Base-by-base conservation (phyloP, 768 basidiomycete genomes). In the Serendipita sp. region DNA sequence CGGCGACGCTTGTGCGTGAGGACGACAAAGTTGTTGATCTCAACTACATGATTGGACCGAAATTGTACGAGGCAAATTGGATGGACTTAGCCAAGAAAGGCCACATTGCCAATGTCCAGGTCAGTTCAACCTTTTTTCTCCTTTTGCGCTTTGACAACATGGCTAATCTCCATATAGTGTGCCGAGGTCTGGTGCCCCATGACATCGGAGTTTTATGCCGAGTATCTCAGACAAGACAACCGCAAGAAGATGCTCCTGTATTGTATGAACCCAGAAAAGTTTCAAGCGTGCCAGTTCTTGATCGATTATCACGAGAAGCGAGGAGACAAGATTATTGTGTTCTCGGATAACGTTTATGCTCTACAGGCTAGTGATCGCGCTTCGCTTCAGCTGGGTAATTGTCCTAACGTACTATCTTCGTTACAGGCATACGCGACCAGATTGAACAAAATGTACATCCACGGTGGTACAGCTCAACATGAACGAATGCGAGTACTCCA, bases 131-230 rank as follows among this genome's bases (percentile, higher is more conserved):
- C 14, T 64, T n/a, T 33, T 42, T 38, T 14, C 34, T 38, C 14
- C 62, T 30, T 31, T 53, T 50, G 61, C 33, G 45, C 17, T 41
- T 2, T 53, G 24, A 14, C 3, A 22, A 3, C 24, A 44, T n/a
- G 61, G 56, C 31, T n/a, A 42, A 28, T 38, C 33, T 14, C 16
- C 34, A 22, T 64, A 22, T 68, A 98, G 90, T 99, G 96, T 71
- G 96, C 96, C 16, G 96, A 99, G 74, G 96, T 99, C 5, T 99
- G 96, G 96, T 99, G 96, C 71, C 90, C 91, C 17, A 98, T 99
- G 96, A 95, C 96, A 20, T 95, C 96, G 3, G 94, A 98, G 71
- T 99, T 99, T 72, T 99, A 98, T 73, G 84, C 90, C 66, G 94
- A 99, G 74, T 99, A 99, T 71, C 81, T 99, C 66, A 80, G 89